These are phyloP conservation scores for Metschnikowia kofuensis DNA, from an alignment of 805 yeast species.

Conservation along the genomic window DNA sequence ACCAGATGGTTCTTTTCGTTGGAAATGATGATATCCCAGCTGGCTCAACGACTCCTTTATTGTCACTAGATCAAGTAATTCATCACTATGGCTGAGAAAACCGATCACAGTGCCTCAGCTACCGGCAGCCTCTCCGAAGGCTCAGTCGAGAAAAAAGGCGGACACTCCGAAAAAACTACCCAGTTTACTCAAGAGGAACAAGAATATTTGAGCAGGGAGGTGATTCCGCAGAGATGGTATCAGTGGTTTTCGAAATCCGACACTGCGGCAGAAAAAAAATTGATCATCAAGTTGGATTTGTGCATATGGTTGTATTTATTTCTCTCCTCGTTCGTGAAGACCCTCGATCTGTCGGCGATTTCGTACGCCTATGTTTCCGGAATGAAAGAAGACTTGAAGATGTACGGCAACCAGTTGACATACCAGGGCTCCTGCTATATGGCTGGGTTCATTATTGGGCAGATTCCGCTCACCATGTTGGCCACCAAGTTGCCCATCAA, in stretches of 20 bases:
- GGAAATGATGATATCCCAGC: too few species aligned
- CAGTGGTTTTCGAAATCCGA: conserved; percentile 8
- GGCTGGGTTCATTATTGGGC: conserved; percentile 28
- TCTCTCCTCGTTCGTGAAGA: conserved; percentile 8
- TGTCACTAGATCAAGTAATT: too few species aligned
- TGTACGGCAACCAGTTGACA: conserved; percentile 8
- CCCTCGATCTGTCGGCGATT: conserved; percentile 7
- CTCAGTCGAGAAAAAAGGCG: background rate
- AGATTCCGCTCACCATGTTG: conserved; percentile 28
- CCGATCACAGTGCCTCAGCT: background rate
- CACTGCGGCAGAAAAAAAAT: background rate
- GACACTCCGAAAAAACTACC: background rate
- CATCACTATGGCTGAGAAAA: background rate
- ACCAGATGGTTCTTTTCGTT: too few species aligned
- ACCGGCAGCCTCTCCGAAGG: background rate
- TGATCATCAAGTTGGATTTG: conserved; percentile 5
- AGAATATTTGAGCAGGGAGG: background rate
- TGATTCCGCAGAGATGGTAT: conserved; percentile 5
- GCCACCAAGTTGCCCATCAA: conserved; percentile 23
- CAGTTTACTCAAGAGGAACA: conserved; percentile 2
- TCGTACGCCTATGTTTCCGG: conserved; percentile 3
- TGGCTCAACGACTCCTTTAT: too few species aligned
- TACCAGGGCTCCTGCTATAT: conserved; percentile 12
- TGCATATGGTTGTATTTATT: conserved; percentile 7
- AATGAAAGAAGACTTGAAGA: conserved; percentile 7